A percentile compares a stretch with the other conserved stretches of the same genome.
Evolutionary conservation across 2,329 filamentous ascomycete genomes (phyloP).

Genomic region (Lanzia echinophila): DNA sequence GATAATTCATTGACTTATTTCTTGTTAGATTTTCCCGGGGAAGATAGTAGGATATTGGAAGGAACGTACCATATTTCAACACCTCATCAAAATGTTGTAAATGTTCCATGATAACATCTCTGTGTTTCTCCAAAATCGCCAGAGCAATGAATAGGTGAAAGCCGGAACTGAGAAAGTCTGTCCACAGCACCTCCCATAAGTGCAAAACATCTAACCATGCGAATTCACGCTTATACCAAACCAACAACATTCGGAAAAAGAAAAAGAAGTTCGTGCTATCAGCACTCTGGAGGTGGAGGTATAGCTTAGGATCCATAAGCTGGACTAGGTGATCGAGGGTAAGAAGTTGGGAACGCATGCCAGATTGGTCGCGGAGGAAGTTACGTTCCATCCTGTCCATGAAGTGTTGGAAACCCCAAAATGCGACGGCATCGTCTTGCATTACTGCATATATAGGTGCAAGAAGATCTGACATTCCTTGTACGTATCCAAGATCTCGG

Average conservation of each 20-base stretch:
- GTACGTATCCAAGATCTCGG: conserved; percentile 88
- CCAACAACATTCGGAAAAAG: conserved; percentile 97
- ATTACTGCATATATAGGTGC: conserved; percentile 95
- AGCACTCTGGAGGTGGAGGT: conserved; percentile 78
- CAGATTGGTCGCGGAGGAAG: conserved; percentile 89
- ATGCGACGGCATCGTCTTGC: conserved; percentile 93
- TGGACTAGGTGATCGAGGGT: conserved; percentile 92
- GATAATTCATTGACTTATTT: conserved; percentile 83
- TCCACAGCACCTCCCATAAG: conserved; percentile 93
- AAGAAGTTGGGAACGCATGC: conserved; percentile 87
- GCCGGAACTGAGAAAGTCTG: conserved; percentile 78
- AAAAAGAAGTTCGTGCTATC: conserved; percentile 99
- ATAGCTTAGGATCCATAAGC: conserved; percentile 92
- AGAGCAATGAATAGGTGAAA: conserved; percentile 94
- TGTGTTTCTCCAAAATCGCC: conserved; percentile 89
- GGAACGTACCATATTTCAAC: conserved; percentile 76
- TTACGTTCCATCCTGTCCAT: conserved; percentile 99
- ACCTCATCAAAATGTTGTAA: conserved; percentile 94
- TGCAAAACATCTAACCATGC: conserved; percentile 79
- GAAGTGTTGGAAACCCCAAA: conserved; percentile 93
- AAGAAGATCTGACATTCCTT: conserved; percentile 96
- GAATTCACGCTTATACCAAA: conserved; percentile 99
- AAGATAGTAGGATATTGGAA: too few species aligned
- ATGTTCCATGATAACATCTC: conserved; percentile 94
- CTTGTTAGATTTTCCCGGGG: neutral